Conservation (phyloP, 2,329 filamentous ascomycete species). For the Macrophomina tecta region DNA sequence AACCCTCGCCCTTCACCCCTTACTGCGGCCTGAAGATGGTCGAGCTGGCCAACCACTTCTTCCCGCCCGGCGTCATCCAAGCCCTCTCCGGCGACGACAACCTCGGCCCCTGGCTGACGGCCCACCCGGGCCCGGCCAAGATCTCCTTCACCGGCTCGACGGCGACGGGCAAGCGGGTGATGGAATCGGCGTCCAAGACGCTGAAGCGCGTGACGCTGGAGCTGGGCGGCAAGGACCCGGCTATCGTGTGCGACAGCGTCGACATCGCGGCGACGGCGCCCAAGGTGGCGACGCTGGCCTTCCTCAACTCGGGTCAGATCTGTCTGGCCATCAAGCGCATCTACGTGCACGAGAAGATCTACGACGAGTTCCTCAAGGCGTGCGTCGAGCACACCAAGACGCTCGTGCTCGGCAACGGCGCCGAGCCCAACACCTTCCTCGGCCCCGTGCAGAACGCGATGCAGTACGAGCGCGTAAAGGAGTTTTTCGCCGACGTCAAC, state of each 20-base stretch:
- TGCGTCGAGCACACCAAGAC: conserved; percentile 54
- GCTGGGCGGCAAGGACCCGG: conserved; percentile 67
- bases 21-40: conserved; percentile 65
- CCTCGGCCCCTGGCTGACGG: conserved; percentile 64
- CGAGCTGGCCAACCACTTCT: conserved; percentile 57
- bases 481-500: conserved; percentile 62
- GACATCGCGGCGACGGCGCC: conserved; percentile 49
- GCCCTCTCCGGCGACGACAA: conserved; percentile 64
- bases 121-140: conserved; percentile 65
- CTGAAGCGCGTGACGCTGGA: conserved; percentile 67
- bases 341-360: conserved; percentile 67
- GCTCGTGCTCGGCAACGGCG: conserved; percentile 46
- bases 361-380: conserved; percentile 59
- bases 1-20: conserved; percentile 63
- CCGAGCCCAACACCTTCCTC: conserved; percentile 54
- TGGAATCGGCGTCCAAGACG: conserved; percentile 60
- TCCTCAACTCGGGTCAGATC: conserved; percentile 60
- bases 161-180: conserved; percentile 64
- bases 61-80: conserved; percentile 67
- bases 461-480: conserved; percentile 67
- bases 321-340: conserved; percentile 57
- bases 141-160: conserved; percentile 69
- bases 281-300: conserved; percentile 53
- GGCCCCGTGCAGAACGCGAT: conserved; percentile 69
- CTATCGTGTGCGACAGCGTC: conserved; percentile 63